Base-by-base conservation (phyloP, 2,329 filamentous ascomycete species). In the Botryosphaeria agaves region DNA sequence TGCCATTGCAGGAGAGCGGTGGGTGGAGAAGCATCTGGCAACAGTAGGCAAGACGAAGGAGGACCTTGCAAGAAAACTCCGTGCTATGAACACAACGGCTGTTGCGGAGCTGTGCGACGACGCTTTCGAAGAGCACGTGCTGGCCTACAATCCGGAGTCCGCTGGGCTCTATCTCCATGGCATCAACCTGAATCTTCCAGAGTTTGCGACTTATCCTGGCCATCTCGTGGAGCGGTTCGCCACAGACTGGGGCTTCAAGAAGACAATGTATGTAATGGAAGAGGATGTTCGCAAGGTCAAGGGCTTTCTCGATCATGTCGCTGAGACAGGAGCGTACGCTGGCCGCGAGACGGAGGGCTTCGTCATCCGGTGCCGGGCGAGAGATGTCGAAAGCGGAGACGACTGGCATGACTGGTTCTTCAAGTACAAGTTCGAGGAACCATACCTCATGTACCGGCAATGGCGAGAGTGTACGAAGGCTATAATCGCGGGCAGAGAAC, bases 381-480 rank as follows among this genome's bases (percentile, higher is more conserved):
- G 62, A 48, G 54, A 72, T 17, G 59, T 61, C 0, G 48, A 51
- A 9, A 52, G 51, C 2, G n/a, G n/a, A n/a, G n/a, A n/a, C n/a
- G 66, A 69, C 1, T 89, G 75, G 50, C 59, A 69, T n/a, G 85
- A 98, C 51, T 98, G 89, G 89, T 98, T 98, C 56, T 98, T 98
- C 74, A 98, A 98, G 56, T 98, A 85, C 69, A 98, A 98, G 59
- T 98, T 98, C 36, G 89, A 98, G 48, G 89, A 98, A 57, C 89
- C 89, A 1, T 98, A 98, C 49, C 61, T 98, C 36, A 91, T 98
- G 83, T 98, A 95, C 56, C 75, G 89, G 15, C 89, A 98, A 58
- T 98, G 89, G 89, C 76, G 89, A 37, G 89, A 98, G 57, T 92
- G 81, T 49, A 98, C 89, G 25, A 95, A 93, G 52, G 69, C 81